A percentile compares a stretch with the other conserved stretches of the same genome.
Conservation (phyloP, 208 protist species). For the Crithidia thermophila region DNA sequence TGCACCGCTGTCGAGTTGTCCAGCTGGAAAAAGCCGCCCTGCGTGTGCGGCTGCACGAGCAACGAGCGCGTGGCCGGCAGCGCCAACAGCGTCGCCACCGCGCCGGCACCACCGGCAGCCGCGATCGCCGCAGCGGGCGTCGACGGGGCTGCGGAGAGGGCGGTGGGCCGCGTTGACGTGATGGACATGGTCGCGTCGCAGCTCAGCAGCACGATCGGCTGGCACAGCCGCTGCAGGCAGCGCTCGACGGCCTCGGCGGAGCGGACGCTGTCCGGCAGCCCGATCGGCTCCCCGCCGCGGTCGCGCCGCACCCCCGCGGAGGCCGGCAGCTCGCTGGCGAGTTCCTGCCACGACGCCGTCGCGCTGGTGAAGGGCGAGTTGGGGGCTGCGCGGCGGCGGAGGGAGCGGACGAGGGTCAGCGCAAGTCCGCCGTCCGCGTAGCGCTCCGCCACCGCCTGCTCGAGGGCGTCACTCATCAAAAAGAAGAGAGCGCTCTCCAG, state of each 20-base stretch:
- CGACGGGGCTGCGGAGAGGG: not conserved
- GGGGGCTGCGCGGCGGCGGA: slow-evolving; percentile 19
- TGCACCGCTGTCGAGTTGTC: slow-evolving; percentile 37
- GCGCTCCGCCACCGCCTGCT: slow-evolving; percentile 36
- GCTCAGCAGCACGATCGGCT: slow-evolving; percentile 31
- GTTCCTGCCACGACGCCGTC: slow-evolving; percentile 25
- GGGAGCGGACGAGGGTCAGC: slow-evolving; percentile 37
- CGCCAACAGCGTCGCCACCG: not conserved
- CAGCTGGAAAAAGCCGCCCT: slow-evolving; percentile 19
- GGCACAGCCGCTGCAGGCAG: slow-evolving; percentile 27
- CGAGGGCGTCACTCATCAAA: slow-evolving; percentile 33
- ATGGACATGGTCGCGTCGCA: slow-evolving; percentile 7
- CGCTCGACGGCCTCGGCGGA: slow-evolving; percentile 30
- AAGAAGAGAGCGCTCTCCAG: slow-evolving; percentile 25
- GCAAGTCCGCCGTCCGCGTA: slow-evolving; percentile 28
- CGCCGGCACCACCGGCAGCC: not conserved
- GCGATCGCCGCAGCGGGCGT: too few relatives aligned
- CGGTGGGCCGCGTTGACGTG: not conserved
- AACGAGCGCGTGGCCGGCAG: slow-evolving; percentile 22
- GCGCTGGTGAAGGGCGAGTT: slow-evolving; percentile 10
- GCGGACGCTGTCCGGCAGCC: slow-evolving; percentile 2
- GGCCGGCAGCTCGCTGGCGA: slow-evolving; percentile 21
- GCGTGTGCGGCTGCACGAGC: slow-evolving; percentile 16
- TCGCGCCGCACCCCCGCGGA: slow-evolving; percentile 13
- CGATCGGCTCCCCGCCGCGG: slow-evolving; percentile 14